phyloP scores from a whole-genome alignment of 2,329 filamentous ascomycete species.

The Pseudocercospora crystallina region DNA sequence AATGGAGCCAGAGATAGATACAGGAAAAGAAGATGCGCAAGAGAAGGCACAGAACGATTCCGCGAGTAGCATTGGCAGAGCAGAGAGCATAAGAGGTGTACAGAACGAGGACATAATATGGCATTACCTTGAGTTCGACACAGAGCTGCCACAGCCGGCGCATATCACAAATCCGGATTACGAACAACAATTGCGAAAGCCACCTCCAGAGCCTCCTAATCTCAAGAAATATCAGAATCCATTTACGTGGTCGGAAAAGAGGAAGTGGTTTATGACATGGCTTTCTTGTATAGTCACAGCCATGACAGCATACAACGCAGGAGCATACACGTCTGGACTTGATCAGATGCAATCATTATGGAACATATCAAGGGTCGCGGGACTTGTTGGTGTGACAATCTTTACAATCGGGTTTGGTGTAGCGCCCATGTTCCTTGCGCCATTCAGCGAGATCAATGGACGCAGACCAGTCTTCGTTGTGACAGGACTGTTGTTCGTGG shows the following conservation, averaged over 20 bases:
- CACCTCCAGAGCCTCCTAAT: constrained; percentile 61
- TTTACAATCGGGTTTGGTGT: constrained; percentile 80
- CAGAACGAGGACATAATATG: constrained; percentile 47
- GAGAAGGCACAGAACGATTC: constrained; percentile 17
- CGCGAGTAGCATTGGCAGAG: constrained; percentile 16
- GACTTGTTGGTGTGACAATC: constrained; percentile 73
- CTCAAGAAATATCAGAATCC: constrained; percentile 68
- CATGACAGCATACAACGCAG: constrained; percentile 73
- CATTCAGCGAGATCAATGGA: constrained; percentile 79
- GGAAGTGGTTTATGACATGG: constrained; percentile 69
- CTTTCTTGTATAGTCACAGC: constrained; percentile 75
- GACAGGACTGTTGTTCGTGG: constrained; percentile 70
- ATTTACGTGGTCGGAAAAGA: constrained; percentile 67
- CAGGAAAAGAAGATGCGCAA: constrained; percentile 8
- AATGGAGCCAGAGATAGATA: no score
- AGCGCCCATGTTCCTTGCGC: constrained; percentile 84
- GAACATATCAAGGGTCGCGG: constrained; percentile 62
- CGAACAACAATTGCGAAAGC: constrained; percentile 23
- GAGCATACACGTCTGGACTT: constrained; percentile 72
- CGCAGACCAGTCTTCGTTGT: constrained; percentile 77
- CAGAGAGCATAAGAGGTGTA: constrained; percentile 1
- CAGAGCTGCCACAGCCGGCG: constrained; percentile 53
- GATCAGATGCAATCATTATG: constrained; percentile 66
- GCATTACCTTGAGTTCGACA: constrained; percentile 64
- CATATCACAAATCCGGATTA: constrained; percentile 29